Percentiles rank a stretch among this genome's conserved stretches.
Conservation (phyloP, 768 basidiomycete species). For the Exidia glandulosa region DNA sequence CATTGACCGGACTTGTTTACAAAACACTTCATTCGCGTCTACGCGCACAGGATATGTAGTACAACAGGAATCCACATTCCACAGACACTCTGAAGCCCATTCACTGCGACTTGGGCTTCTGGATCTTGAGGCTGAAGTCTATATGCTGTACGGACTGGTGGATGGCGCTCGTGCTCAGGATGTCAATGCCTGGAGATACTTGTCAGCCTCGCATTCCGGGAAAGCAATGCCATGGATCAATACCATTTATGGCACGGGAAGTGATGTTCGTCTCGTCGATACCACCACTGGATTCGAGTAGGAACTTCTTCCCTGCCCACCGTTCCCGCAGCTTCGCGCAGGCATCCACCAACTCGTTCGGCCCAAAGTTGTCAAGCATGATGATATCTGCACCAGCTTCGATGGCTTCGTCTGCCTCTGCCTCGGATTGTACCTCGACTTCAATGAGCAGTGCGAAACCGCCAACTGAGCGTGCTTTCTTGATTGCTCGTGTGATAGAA, state of each 20-base stretch:
- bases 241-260: slow-evolving; percentile 74
- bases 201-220: neutral
- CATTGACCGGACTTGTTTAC: no score
- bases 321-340: slow-evolving; percentile 64
- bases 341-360: slow-evolving; percentile 52
- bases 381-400: slow-evolving; percentile 89
- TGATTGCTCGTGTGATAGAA: slow-evolving; percentile 81
- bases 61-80: neutral
- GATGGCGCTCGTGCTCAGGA: slow-evolving; percentile 80
- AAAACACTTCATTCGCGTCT: slow-evolving; percentile 15
- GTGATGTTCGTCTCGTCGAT: slow-evolving; percentile 82
- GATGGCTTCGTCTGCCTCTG: slow-evolving; percentile 94
- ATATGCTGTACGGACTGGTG: slow-evolving; percentile 91
- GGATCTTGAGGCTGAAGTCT: slow-evolving; percentile 95
- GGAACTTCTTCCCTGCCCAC: slow-evolving; percentile 79
- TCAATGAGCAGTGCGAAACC: slow-evolving; percentile 89
- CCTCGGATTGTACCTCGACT: slow-evolving; percentile 83
- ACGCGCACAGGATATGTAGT: neutral
- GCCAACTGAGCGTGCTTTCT: slow-evolving; percentile 76
- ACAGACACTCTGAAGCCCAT: neutral
- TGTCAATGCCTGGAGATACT: slow-evolving; percentile 67
- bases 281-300: slow-evolving; percentile 90
- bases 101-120: slow-evolving; percentile 31
- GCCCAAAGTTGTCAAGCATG: slow-evolving; percentile 93
- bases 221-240: neutral